A percentile compares a stretch with the other conserved stretches of the same genome.
These are phyloP conservation scores for thale cress (Arabidopsis thaliana) DNA, from an alignment of 345 rosid species.

Conservation along the genomic window DNA sequence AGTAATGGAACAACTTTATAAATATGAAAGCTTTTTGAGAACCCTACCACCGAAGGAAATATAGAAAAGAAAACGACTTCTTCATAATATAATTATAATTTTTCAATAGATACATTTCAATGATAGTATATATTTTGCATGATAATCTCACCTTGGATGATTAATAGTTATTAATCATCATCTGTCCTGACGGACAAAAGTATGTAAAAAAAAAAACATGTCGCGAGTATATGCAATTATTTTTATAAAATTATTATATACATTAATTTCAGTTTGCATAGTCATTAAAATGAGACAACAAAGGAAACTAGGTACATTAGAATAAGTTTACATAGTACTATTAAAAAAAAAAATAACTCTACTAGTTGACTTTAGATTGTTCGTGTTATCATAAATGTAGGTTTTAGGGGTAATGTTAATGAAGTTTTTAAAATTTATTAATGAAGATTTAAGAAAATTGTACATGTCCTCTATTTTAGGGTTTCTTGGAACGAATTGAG, in stretches of 20 bases:
- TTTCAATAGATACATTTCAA: slow-evolving; percentile 32
- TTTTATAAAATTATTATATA: not conserved
- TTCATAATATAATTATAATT: slow-evolving; percentile 1
- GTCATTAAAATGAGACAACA: not conserved
- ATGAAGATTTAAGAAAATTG: not conserved
- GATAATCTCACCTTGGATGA: slow-evolving; percentile 12
- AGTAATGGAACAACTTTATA: slow-evolving; percentile 32
- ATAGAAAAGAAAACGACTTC: slow-evolving; percentile 41
- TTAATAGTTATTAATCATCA: slow-evolving; percentile 7
- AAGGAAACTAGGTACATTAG: not conserved
- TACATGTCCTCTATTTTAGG: not conserved
- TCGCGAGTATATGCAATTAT: too few relatives aligned
- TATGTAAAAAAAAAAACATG: not conserved
- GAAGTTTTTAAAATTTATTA: not conserved
- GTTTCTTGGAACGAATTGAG: not conserved
- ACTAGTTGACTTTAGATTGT: not conserved
- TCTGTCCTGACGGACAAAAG: slow-evolving; percentile 29
- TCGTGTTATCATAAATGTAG: not conserved
- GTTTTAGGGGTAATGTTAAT: slow-evolving; percentile 2
- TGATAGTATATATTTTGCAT: slow-evolving; percentile 19
- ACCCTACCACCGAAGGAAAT: slow-evolving; percentile 40
- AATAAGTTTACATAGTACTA: too few relatives aligned
- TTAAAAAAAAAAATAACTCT: too few relatives aligned
- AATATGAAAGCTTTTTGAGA: slow-evolving; percentile 6
- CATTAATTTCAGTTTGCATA: not conserved